phyloP scores from a whole-genome alignment of 352 stramenopile species.

The Globisporangium polare region DNA sequence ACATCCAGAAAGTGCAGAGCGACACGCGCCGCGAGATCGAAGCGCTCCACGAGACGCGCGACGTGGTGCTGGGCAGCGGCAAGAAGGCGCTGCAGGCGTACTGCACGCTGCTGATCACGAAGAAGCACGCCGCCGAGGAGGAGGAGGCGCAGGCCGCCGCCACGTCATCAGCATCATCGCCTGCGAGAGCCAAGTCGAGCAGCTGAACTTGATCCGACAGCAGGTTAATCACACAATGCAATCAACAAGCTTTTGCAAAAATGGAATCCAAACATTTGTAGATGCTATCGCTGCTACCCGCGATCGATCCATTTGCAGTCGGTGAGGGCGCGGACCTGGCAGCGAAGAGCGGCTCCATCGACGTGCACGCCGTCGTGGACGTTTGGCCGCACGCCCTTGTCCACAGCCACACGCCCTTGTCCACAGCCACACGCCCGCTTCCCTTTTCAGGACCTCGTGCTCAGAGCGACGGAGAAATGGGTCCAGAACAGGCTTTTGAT shows the following conservation, averaged over 20 bases:
- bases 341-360: background rate
- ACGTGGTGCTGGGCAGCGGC: constrained; percentile 65
- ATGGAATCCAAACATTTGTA: too few relatives aligned
- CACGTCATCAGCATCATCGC: background rate
- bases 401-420: background rate
- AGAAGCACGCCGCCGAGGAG: constrained; percentile 34
- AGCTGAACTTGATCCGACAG: too few relatives aligned
- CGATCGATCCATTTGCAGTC: too few relatives aligned
- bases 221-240: too few relatives aligned
- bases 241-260: too few relatives aligned
- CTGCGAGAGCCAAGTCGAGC: background rate
- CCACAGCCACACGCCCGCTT: too few relatives aligned
- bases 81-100: constrained; percentile 73
- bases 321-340: too few relatives aligned
- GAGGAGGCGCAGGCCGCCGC: constrained; percentile 18
- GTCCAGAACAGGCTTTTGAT: too few relatives aligned
- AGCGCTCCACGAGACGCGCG: constrained; percentile 54
- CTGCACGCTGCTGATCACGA: constrained; percentile 58
- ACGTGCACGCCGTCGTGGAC: background rate
- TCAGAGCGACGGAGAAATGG: too few relatives aligned
- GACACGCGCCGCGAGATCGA: constrained; percentile 55
- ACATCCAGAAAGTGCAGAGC: constrained; percentile 58
- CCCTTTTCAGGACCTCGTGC: too few relatives aligned
- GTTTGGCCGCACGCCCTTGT: background rate
- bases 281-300: too few relatives aligned